Evolutionary conservation across 1,284 basidiomycete genomes (phyloP).

Genomic region (Schizophyllum amplum): DNA sequence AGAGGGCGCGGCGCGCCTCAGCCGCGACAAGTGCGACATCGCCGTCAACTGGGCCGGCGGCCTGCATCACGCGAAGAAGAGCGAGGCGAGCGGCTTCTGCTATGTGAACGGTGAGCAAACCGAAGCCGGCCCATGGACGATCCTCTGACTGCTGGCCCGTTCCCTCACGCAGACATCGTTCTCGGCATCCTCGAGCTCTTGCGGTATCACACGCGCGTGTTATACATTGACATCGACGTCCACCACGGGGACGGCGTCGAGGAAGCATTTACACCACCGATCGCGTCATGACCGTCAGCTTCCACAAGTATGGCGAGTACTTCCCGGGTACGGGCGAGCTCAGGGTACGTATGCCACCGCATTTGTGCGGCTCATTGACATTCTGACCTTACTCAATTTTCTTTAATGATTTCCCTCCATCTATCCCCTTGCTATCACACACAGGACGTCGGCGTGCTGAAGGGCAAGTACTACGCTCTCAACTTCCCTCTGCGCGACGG

Average conservation of each 20-base stretch:
- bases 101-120: slow-evolving; percentile 87
- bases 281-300: slow-evolving; percentile 96
- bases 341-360: slow-evolving; percentile 62
- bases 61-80: slow-evolving; percentile 97
- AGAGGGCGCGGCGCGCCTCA: slow-evolving; percentile 96
- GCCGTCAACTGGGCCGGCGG: slow-evolving; percentile 99
- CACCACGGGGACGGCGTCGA: slow-evolving; percentile 99
- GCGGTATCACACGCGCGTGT: slow-evolving; percentile 89
- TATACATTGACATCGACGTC: slow-evolving; percentile 99
- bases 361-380: not conserved
- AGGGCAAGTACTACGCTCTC: slow-evolving; percentile 88
- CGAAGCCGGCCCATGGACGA: not conserved
- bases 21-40: slow-evolving; percentile 97
- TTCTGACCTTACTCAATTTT: not conserved
- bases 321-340: slow-evolving; percentile 98
- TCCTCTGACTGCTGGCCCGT: not conserved
- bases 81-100: slow-evolving; percentile 97
- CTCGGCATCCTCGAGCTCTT: slow-evolving; percentile 94
- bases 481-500: slow-evolving; percentile 97
- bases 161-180: slow-evolving; percentile 73
- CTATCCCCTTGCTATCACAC: too few relatives aligned
- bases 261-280: slow-evolving; percentile 99
- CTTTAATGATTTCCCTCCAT: slow-evolving; percentile 1
- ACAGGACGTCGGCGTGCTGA: slow-evolving; percentile 91
- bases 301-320: slow-evolving; percentile 99